Percentiles rank a stretch among this genome's conserved stretches.
phyloP scores from a whole-genome alignment of 257 asterid genomes.

The Salvia hispanica region DNA sequence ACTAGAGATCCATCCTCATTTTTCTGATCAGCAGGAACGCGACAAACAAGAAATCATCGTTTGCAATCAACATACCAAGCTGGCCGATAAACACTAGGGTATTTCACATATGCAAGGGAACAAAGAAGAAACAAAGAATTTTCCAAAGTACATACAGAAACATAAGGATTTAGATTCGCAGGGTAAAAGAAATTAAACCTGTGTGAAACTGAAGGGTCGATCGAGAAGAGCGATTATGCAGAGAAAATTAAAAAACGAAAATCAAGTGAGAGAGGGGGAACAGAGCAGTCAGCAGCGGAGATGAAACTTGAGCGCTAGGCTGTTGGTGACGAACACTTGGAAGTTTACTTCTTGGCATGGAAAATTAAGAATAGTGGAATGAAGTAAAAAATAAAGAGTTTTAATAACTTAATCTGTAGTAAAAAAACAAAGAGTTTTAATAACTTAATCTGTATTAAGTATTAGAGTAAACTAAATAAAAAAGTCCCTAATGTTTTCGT shows the following conservation, averaged over 20 bases:
- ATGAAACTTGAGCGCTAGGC: no score
- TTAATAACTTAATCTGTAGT: no score
- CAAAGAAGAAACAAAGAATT: background rate
- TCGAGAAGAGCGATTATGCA: constrained; percentile 28
- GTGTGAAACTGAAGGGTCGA: constrained; percentile 23
- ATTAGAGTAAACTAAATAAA: no score
- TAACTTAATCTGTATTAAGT: no score
- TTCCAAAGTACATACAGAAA: background rate
- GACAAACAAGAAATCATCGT: constrained; percentile 8
- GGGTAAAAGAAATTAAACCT: constrained; percentile 27
- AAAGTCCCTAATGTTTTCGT: no score
- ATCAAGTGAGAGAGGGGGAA: constrained; percentile 14
- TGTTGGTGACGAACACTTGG: no score
- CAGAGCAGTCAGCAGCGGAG: constrained; percentile 36
- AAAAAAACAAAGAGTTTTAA: no score
- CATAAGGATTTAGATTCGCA: constrained; percentile 16
- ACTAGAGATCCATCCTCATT: no score
- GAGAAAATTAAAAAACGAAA: constrained; percentile 4
- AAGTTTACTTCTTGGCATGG: no score
- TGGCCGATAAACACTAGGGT: background rate
- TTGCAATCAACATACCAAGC: background rate
- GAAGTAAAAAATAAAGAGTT: no score
- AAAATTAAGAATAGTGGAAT: no score
- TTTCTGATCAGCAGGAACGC: no score
- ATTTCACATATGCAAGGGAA: background rate